phyloP scores from a whole-genome alignment of 306 rosid genomes.

The Oxytropis ochrocephala region DNA sequence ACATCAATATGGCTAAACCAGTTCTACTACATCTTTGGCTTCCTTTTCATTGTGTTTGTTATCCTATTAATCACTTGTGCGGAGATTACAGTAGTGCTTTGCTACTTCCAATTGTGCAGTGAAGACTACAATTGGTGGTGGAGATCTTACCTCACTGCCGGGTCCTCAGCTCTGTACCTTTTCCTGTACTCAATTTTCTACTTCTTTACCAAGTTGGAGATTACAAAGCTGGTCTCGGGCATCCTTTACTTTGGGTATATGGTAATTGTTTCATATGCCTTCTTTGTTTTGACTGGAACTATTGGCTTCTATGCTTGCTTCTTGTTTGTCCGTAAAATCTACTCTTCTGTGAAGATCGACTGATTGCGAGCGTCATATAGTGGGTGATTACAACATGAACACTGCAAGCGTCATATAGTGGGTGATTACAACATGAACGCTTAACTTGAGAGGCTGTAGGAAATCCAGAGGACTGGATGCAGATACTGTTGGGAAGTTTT shows the following conservation, averaged over 20 bases:
- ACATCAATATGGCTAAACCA: constrained; percentile 99
- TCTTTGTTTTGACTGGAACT: constrained; percentile 91
- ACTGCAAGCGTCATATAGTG: constrained; percentile 27
- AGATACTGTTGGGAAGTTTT: constrained; percentile 26
- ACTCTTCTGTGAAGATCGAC: constrained; percentile 97
- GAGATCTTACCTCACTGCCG: constrained; percentile 97
- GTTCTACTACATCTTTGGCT: constrained; percentile 97
- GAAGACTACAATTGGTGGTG: constrained; percentile 99
- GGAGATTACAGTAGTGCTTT: constrained; percentile 91
- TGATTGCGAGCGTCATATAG: constrained; percentile 36
- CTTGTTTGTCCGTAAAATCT: constrained; percentile 96
- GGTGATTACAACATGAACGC: constrained; percentile 7
- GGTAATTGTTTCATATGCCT: constrained; percentile 78
- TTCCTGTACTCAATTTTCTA: constrained; percentile 92
- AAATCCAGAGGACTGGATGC: constrained; percentile 9
- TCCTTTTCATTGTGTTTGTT: constrained; percentile 87
- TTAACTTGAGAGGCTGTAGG: constrained; percentile 17
- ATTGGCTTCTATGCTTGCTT: constrained; percentile 97
- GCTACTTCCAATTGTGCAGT: constrained; percentile 99
- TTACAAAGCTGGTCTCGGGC: constrained; percentile 88
- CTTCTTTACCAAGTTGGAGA: constrained; percentile 93
- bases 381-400: no score
- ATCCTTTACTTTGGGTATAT: constrained; percentile 90
- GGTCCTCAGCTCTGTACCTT: constrained; percentile 94
- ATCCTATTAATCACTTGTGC: constrained; percentile 92